phyloP scores from a whole-genome alignment of 352 stramenopile species.

The Thalassiosira oceanica region DNA sequence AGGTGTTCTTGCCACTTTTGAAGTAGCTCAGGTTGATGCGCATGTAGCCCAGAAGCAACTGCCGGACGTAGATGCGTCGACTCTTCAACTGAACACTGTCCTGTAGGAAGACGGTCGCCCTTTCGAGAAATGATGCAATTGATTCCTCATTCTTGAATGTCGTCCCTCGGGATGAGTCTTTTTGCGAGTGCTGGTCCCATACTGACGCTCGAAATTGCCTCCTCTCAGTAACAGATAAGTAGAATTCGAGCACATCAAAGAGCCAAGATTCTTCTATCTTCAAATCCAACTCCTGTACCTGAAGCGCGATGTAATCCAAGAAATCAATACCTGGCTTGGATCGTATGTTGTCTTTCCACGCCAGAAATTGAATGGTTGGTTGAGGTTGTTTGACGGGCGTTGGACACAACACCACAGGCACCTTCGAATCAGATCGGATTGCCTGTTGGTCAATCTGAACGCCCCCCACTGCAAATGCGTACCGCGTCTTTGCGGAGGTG shows the following conservation, averaged over 20 bases:
- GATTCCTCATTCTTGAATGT: conserved; percentile 11
- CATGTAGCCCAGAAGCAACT: conserved; percentile 70
- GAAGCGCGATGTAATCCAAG: conserved; percentile 70
- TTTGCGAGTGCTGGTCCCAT: conserved; percentile 3
- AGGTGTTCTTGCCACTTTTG: conserved; percentile 61
- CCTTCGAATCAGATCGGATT: conserved; percentile 42
- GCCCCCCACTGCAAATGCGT: conserved; percentile 63
- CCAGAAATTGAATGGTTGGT: conserved; percentile 75
- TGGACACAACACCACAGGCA: conserved; percentile 74
- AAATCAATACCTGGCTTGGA: conserved; percentile 73
- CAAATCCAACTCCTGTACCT: conserved; percentile 80
- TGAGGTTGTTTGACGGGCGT: conserved; percentile 61
- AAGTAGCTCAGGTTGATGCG: conserved; percentile 80
- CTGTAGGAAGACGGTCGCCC: conserved; percentile 25
- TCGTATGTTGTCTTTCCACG: conserved; percentile 76
- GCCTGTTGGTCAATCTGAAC: conserved; percentile 81
- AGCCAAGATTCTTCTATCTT: conserved; percentile 78
- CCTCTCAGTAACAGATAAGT: conserved; percentile 56
- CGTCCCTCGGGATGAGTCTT: neutral
- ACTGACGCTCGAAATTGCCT: conserved; percentile 20
- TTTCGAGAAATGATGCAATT: conserved; percentile 17
- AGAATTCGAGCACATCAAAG: conserved; percentile 78
- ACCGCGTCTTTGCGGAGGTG: conserved; percentile 70
- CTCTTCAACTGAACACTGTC: conserved; percentile 16
- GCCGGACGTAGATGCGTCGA: conserved; percentile 74